Conservation (phyloP, 331 rosid genomes). For the Quercus tomentella region DNA sequence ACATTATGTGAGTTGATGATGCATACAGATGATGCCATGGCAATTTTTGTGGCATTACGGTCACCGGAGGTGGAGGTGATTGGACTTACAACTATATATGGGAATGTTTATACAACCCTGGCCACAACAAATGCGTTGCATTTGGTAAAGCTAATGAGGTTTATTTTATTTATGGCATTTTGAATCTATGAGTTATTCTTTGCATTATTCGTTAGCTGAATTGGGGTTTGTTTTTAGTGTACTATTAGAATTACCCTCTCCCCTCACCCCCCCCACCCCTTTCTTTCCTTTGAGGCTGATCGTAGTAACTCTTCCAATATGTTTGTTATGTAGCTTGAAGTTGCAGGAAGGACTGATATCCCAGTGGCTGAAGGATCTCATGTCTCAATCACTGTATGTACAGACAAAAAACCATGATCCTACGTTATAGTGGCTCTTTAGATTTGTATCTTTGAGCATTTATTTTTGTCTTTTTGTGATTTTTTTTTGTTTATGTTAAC, state of each 20-base stretch:
- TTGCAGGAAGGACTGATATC: constrained; percentile 88
- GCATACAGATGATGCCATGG: constrained; percentile 83
- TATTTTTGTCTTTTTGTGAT: neutral
- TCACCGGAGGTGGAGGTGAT: constrained; percentile 80
- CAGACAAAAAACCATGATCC: neutral
- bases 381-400: constrained; percentile 67
- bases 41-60: constrained; percentile 72
- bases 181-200: neutral
- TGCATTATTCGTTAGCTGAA: neutral
- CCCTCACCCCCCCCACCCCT: neutral
- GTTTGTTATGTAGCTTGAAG: constrained; percentile 58
- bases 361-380: constrained; percentile 98
- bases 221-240: neutral
- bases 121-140: constrained; percentile 93
- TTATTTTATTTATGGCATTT: neutral
- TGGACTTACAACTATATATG: constrained; percentile 86
- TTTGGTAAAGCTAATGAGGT: constrained; percentile 42
- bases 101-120: constrained; percentile 83
- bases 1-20: neutral
- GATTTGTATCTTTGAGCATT: neutral
- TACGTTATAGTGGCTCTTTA: neutral
- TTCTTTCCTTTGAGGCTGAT: neutral
- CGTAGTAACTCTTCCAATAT: neutral
- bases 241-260: neutral
- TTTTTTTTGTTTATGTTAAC: neutral